A percentile compares a stretch with the other conserved stretches of the same genome.
phyloP scores from a whole-genome alignment of 202 grass and related monocot species.

The Zizania palustris region DNA sequence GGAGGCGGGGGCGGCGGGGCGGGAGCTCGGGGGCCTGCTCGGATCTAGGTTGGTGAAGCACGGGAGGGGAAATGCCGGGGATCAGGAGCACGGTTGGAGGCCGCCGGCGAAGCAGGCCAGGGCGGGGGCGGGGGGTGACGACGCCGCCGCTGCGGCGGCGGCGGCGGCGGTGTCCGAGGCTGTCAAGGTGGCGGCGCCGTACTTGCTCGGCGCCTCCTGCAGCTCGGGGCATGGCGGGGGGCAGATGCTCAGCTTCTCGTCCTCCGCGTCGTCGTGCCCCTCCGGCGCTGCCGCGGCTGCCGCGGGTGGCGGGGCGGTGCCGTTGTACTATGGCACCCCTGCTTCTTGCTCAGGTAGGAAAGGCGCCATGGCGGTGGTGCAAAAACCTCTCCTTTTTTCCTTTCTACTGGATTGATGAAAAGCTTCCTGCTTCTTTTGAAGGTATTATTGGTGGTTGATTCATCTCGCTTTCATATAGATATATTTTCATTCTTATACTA shows the following conservation, averaged over 20 bases:
- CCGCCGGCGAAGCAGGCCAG: conserved; percentile 54
- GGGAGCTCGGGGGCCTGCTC: conserved; percentile 44
- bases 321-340: conserved; percentile 68
- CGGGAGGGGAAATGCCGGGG: conserved; percentile 53
- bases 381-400: not conserved
- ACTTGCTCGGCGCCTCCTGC: conserved; percentile 53
- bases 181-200: conserved; percentile 56
- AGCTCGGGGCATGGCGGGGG: conserved; percentile 55
- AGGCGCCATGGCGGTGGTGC: not conserved
- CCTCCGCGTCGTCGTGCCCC: conserved; percentile 31
- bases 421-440: conserved; percentile 38
- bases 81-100: conserved; percentile 42
- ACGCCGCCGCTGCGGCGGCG: conserved; percentile 41
- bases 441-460: conserved; percentile 39
- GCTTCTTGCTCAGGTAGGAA: conserved; percentile 60
- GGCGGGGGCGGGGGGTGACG: conserved; percentile 39
- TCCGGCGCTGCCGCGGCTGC: conserved; percentile 21
- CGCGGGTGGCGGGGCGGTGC: conserved; percentile 45
- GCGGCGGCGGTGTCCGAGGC: conserved; percentile 44
- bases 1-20: conserved; percentile 27
- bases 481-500: conserved; percentile 13
- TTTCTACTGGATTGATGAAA: conserved; percentile 18
- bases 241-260: conserved; percentile 96
- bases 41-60: conserved; percentile 61
- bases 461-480: conserved; percentile 4